These are phyloP conservation scores for Citrus trifoliata DNA, from an alignment of 345 rosid genomes.

Conservation along the genomic window DNA sequence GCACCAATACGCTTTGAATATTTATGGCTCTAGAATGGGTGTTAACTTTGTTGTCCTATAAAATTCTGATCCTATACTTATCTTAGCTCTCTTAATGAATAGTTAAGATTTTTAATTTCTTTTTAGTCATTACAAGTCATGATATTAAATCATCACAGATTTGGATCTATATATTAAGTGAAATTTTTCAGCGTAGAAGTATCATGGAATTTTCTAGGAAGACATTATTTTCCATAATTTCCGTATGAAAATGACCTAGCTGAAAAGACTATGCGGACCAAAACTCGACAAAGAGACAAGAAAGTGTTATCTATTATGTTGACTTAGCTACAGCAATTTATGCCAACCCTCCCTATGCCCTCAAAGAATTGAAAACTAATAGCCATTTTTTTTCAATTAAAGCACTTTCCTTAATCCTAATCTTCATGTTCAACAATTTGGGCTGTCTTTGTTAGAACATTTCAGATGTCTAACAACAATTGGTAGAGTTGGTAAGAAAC, in stretches of 20 bases:
- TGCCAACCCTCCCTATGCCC: too few relatives aligned
- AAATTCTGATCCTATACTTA: background rate
- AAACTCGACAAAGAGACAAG: constrained; percentile 5
- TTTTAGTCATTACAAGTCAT: background rate
- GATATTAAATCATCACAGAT: too few relatives aligned
- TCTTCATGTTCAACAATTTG: background rate
- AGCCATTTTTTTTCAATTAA: background rate
- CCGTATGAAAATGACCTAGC: constrained; percentile 15
- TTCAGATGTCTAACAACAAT: background rate
- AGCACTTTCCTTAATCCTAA: background rate
- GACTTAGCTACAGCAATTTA: constrained; percentile 14
- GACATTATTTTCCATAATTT: background rate
- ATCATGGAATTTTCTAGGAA: background rate
- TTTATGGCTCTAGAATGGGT: background rate
- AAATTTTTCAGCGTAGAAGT: background rate
- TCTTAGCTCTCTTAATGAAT: background rate
- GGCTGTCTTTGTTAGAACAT: background rate
- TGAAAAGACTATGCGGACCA: background rate
- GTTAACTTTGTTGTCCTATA: background rate
- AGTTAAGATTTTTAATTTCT: background rate
- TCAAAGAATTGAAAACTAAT: background rate
- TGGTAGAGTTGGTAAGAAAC: constrained; percentile 14
- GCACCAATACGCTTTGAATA: background rate
- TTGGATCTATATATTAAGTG: too few relatives aligned
- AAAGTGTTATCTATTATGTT: constrained; percentile 15